phyloP scores from a whole-genome alignment of 2,329 filamentous ascomycete species.

The Aspergillus japonicus region DNA sequence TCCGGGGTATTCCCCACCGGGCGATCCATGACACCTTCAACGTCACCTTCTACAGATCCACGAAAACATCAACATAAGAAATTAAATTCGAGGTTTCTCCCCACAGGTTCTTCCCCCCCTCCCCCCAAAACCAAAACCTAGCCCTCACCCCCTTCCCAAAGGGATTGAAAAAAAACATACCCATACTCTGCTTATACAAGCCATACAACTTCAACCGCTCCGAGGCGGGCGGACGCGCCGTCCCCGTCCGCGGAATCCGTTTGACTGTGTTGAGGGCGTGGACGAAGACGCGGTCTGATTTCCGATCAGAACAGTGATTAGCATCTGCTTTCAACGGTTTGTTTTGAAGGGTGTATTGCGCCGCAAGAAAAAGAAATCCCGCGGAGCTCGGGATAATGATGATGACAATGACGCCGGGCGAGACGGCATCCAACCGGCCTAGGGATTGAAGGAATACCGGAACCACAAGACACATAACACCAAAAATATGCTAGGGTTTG shows the following conservation, averaged over 20 bases:
- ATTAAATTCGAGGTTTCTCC: no score
- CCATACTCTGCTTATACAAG: slow-evolving; percentile 97
- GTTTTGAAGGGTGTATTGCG: no score
- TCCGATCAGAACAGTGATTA: not conserved
- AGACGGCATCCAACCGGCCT: no score
- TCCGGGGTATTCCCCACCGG: slow-evolving; percentile 58
- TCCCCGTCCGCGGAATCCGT: slow-evolving; percentile 91
- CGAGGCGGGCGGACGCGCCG: slow-evolving; percentile 77
- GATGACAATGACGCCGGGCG: no score
- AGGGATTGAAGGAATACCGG: not conserved
- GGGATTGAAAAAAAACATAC: slow-evolving; percentile 39
- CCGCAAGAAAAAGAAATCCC: no score
- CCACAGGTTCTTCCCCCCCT: no score
- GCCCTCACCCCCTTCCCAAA: not conserved
- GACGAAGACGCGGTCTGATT: slow-evolving; percentile 92
- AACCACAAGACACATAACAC: not conserved
- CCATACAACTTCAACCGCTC: slow-evolving; percentile 93
- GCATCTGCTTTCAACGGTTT: not conserved
- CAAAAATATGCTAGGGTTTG: not conserved
- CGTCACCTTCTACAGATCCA: slow-evolving; percentile 70
- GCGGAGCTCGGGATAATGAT: no score
- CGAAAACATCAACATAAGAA: slow-evolving; percentile 3
- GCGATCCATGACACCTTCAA: slow-evolving; percentile 88
- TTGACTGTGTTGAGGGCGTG: slow-evolving; percentile 99
- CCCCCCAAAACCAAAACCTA: no score